Base-by-base conservation (phyloP, 352 stramenopile genomes). In the Globisporangium nunn region DNA sequence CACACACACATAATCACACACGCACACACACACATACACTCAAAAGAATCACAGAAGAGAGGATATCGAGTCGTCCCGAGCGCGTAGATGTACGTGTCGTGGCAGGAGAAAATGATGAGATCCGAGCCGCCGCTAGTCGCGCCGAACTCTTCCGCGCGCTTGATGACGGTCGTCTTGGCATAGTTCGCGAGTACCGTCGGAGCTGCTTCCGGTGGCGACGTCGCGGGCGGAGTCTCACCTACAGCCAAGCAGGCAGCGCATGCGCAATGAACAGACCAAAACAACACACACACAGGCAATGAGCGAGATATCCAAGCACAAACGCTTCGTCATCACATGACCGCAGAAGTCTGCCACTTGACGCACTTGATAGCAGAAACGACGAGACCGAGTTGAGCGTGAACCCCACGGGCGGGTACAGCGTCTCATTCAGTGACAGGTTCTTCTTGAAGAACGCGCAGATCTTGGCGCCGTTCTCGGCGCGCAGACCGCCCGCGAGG, bases 71-170 rank as follows among this genome's bases (percentile, higher is more conserved):
- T 90, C 41, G 90, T 86, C 56, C 94, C 89, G 35, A 98, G 77
- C 15, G 98, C 75, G 75, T 98, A 98, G 67, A 98, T 92, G 68
- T 94, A 95, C 45, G 88, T 81, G 68, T 98, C 91, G 48, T 93
- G 87, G 68, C 95, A 98, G 54, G 91, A 92, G 46, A 96, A 91
- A 23, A 98, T 88, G 64, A 85, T 67, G 48, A 91, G 50, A 58
- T 93, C 83, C 18, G 74, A 80, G 45, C 67, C 64, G 50, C 80
- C 68, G 18, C 56, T 61, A 23, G 64, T 63, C 54, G 69, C 64
- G 4, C 65, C 60, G 30, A 91, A 77, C 52, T 91, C 77, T 47
- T 90, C 77, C 0, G 75, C 64, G 7, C 72, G 81, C 61, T 91
- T 91, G 67, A 93, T 85, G 52, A 93, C 68, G 1, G 83, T 93